Conservation (phyloP, 371 early-diverging fungal species). For the Spraguea lophii region DNA sequence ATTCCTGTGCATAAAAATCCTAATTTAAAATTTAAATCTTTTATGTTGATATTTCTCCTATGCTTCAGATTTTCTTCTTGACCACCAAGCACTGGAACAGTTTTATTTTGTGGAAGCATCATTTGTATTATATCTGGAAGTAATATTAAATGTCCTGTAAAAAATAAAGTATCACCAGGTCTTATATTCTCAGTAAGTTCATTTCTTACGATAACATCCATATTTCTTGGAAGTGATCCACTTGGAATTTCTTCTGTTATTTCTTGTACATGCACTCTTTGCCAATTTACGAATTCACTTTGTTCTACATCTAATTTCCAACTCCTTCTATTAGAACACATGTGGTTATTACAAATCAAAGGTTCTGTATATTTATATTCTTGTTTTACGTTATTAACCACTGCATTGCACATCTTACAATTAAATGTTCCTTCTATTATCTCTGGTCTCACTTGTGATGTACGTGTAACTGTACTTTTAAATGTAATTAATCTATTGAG, state of each 20-base stretch:
- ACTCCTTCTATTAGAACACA: slow-evolving; percentile 62
- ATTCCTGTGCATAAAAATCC: slow-evolving; percentile 30
- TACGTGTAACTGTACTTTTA: slow-evolving; percentile 85
- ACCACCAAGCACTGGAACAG: slow-evolving; percentile 6
- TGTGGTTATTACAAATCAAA: slow-evolving; percentile 62
- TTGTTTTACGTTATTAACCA: slow-evolving; percentile 66
- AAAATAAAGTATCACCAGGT: slow-evolving; percentile 74
- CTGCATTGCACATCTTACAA: slow-evolving; percentile 64
- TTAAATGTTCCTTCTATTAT: slow-evolving; percentile 68
- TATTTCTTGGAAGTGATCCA: slow-evolving; percentile 81
- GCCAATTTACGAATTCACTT: slow-evolving; percentile 85
- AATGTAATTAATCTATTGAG: slow-evolving; percentile 68
- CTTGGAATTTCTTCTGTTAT: slow-evolving; percentile 82
- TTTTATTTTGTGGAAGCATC: slow-evolving; percentile 21
- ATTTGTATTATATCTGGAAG: slow-evolving; percentile 73
- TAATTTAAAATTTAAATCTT: slow-evolving; percentile 27
- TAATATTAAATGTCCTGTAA: slow-evolving; percentile 76
- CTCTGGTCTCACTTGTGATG: slow-evolving; percentile 90
- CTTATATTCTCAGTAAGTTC: slow-evolving; percentile 82
- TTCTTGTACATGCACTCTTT: slow-evolving; percentile 87
- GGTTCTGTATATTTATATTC: slow-evolving; percentile 91
- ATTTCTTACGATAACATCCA: slow-evolving; percentile 83
- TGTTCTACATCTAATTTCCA: slow-evolving; percentile 65
- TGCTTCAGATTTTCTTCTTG: slow-evolving; percentile 1
- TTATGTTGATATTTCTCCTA: slow-evolving; percentile 11